phyloP scores from a whole-genome alignment of 352 stramenopile species.

The Phytopythium aichiense region DNA sequence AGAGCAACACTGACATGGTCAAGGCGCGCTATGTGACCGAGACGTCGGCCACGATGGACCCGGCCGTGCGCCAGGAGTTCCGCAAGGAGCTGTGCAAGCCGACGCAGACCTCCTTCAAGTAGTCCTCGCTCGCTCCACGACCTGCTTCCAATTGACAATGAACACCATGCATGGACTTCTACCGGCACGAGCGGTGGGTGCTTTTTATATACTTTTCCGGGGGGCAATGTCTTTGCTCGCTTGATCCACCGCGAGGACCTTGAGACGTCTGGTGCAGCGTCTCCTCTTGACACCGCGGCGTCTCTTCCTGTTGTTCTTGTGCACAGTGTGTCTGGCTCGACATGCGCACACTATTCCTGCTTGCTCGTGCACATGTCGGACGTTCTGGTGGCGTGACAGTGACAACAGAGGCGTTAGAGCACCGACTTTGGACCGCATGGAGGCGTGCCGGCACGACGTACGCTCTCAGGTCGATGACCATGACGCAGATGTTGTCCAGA shows the following conservation, averaged over 20 bases:
- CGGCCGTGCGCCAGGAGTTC: constrained; percentile 43
- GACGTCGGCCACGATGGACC: constrained; percentile 35
- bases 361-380: constrained; percentile 2
- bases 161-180: background rate
- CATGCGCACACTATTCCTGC: background rate
- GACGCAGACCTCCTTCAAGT: constrained; percentile 48
- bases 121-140: constrained; percentile 2
- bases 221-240: too few species aligned
- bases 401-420: background rate
- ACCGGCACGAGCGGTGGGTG: background rate
- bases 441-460: constrained; percentile 15
- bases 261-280: background rate
- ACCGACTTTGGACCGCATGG: background rate
- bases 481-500: constrained; percentile 90
- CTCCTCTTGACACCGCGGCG: background rate
- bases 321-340: too few species aligned
- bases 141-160: background rate
- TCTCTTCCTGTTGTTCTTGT: background rate
- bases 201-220: constrained; percentile 1
- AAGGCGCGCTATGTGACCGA: constrained; percentile 62
- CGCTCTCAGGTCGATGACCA: constrained; percentile 88
- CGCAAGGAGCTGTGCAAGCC: constrained; percentile 58
- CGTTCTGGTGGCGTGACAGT: background rate
- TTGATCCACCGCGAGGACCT: background rate
- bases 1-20: constrained; percentile 41